Evolutionary conservation across 768 basidiomycete species (phyloP), one percentile per base, ranked within the genome.

Genomic region (Russula sp.): DNA sequence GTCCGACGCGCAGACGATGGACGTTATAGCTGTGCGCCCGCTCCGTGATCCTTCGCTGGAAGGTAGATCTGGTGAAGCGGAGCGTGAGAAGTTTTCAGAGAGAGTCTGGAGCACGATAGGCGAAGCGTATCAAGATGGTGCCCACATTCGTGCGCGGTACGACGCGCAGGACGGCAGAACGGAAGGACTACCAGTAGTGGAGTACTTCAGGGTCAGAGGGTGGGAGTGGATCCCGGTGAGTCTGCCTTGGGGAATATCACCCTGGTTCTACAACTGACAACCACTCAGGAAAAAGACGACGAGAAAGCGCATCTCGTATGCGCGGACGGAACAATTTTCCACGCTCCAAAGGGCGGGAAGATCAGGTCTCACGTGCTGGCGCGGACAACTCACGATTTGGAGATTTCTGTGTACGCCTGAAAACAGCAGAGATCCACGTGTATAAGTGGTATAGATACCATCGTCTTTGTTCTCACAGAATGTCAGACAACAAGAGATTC

Each of bases 161-260:
- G 16, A 72, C 76, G 6, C 83, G 82, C 13, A 68, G 75, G 49
- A 71, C 79, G 32, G 73, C 65, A 75, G 75, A n/a, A 78, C 76
- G 11, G 73, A 75, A 7, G 83, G 86, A 13, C 75, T 75, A 16
- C 65, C 75, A 0, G 81, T 91, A 5, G 83, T 92, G 0, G 94
- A 97, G 72, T 89, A 89, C 67, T 78, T 86, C 54, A 80, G 93
- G 29, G 88, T 85, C 66, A 82, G 81, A 16, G 86, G 86, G 7
- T 95, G 93, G 86, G 85, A 88, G 66, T 97, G 94, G 94, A 77
- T 76, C 45, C 94, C 93, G 20, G 91, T 93, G 69, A 69, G 84
- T 75, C 20, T 49, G 34, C 13, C 14, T 39, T 22, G 13, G 5
- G 22, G 14, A 16, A 35, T 36, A 36, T 20, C 36, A 29, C 34